Base-by-base conservation (phyloP, 2,329 filamentous ascomycete genomes). In the Monascus ruber region DNA sequence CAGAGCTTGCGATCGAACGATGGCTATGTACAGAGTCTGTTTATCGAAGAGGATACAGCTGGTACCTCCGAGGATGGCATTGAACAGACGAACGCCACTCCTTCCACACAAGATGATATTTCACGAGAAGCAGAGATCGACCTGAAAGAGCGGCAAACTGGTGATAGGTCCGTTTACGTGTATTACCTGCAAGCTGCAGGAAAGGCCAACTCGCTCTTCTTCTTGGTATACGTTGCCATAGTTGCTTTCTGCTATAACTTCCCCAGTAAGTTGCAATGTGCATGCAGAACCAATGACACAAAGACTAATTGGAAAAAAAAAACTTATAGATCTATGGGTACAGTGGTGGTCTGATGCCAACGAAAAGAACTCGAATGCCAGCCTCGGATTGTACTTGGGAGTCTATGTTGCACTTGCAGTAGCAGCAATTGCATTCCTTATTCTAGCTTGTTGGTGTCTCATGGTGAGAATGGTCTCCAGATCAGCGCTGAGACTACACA, bases 401-500 rank as follows among this genome's bases (percentile, higher is more conserved):
- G 58, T 65, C 33, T 63, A 64, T 44, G 56, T 53, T 26, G 62
- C 64, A 58, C 53, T 64, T 11, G 60, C 60, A 6, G 52, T 52
- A 27, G n/a, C 62, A 5, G 58, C 55, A 10, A 59, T 65, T 49
- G 31, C 63, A 11, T 53, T 50, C 38, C 52, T 66, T 4, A 49
- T 65, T 29, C 40, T 58, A 4, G 57, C 59, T 31, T 60, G 56
- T 44, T 65, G 64, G 60, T 58, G 17, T 29, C 50, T 47, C 31
- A 9, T 33, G 10, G 31, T 33, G 6, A 11, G 10, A 33, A 33
- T 75, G 67, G 68, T 74, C 3, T 71, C 71, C 3, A 65, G 63
- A 26, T 73, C 71, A n/a, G 70, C 69, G 4, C 61, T 65, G 39
- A 60, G 48, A 33, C 70, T 76, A 41, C 72, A 76, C 43, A 57